Evolutionary conservation across 306 rosid species (phyloP), one percentile per base, ranked within the genome.

Genomic region (Dicorynia guianensis): DNA sequence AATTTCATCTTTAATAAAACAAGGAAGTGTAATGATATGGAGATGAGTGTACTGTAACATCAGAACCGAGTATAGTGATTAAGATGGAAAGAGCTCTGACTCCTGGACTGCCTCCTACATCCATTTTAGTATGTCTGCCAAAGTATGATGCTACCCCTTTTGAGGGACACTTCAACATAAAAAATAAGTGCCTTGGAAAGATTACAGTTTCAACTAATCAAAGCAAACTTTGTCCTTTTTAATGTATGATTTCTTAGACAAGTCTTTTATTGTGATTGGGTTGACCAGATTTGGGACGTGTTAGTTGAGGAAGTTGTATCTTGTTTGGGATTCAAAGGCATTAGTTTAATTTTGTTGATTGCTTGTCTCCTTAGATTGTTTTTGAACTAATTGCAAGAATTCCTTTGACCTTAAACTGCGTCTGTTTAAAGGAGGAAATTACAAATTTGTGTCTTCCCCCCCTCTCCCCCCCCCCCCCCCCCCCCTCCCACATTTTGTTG

Each of bases 51-150:
- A 9, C 9, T 48, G 36, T 53, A 71, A 33, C 39, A 39, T 40
- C 11, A 11, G 11, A 60, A 52, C 48, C 19, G 67, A 11, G 34
- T 38, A 78, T 6, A 40, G 35, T 70, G 72, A 11, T 48, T 46
- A 12, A 46, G 12, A 18, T 25, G 55, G 18, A 39, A 44, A 43
- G 50, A 54, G 44, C 19, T 55, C 39, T 42, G 62, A 7, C 30
- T 49, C 18, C 52, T 20, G 43, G 48, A 33, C 25, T 73, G 44
- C 38, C 8, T 69, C 20, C 47, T 44, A 7, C 34, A 17, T 61
- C 48, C 17, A 52, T 70, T 55, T 52, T 50, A 39, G 43, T 7
- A 54, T 70, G 72, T 78, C 36, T 63, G 17, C 43, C 58, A 14
- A 56, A 14, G 62, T 38, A 8, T 38, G 74, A 40, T 36, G 34